Base-by-base conservation (phyloP, 306 rosid species). In the Rosa chinensis region DNA sequence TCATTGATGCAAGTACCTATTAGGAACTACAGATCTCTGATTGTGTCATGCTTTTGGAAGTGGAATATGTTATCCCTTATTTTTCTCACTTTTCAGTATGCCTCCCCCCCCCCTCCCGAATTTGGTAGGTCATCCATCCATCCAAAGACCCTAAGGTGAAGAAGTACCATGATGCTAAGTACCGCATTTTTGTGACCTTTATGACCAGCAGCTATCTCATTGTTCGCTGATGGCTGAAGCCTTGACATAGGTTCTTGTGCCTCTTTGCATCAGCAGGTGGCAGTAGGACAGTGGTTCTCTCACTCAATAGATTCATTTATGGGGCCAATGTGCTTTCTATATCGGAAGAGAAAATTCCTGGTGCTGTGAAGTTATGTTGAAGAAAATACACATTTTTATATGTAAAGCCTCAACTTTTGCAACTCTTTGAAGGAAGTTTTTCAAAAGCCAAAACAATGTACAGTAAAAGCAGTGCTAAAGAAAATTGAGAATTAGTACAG, bases 61-160 rank as follows among this genome's bases (percentile, higher is more conserved):
- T 14, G 69, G 40, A 56, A 52, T 52, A 52, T 52, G 21, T 53
- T 53, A 5, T 16, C 59, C 23, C 59, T 6, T 53, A 18, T 53
- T 53, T 59, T 59, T 56, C 66, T 59, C 14, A 23, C 32, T 40
- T n/a, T 21, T 40, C 49, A 62, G 10, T 55, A 42, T 66, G 39
- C 44, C 67, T 48, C 25, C 25, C 25, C 25, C 25, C 7, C 32
- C 78, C 23, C 74, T 74, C 23, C 74, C 72, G 64, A 76, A 43
- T 83, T 72, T 77, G 78, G 80, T 87, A 95, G 98, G 97, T 92
- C 76, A 83, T 92, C 81, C 83, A 86, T 86, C 98, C 97, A 66
- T 92, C 96, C n/a, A 73, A 79, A 72, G 93, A 95, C 82, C 94
- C 94, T 9, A 92, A 85, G 89, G 97, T 95, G 83, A 92, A 85